phyloP scores from a whole-genome alignment of 371 early-diverging fungal genomes.

The Syncephalastrum racemosum region DNA sequence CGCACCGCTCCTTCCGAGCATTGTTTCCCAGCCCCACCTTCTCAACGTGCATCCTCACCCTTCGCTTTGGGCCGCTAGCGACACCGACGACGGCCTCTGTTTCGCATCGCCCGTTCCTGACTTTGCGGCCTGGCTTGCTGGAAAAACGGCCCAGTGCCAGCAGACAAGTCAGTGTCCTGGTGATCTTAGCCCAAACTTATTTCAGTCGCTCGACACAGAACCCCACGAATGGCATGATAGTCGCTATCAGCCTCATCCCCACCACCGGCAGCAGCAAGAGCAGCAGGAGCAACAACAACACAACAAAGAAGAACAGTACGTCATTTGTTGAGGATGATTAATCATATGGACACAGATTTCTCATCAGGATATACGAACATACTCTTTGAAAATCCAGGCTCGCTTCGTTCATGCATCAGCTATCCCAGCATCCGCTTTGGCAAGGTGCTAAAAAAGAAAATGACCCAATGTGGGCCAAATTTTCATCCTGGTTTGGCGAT shows the following conservation, averaged over 20 bases:
- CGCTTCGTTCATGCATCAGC: conserved; percentile 14
- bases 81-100: background rate
- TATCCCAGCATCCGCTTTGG: conserved; percentile 20
- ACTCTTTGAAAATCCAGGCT: conserved; percentile 5
- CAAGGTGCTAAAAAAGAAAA: conserved; percentile 9
- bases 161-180: too few species aligned
- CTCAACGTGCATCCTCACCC: background rate
- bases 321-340: too few species aligned
- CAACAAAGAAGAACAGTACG: too few species aligned
- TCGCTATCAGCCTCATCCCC: too few species aligned
- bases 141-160: too few species aligned
- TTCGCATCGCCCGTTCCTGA: background rate
- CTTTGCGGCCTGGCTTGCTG: too few species aligned
- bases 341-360: too few species aligned
- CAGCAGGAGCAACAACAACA: too few species aligned
- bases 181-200: too few species aligned
- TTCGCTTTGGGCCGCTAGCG: background rate
- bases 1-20: conserved; percentile 29
- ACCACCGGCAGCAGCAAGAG: too few species aligned
- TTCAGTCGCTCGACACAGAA: too few species aligned
- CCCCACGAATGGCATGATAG: too few species aligned
- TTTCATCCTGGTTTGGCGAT: conserved; percentile 19
- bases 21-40: conserved; percentile 13
- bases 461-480: conserved; percentile 11
- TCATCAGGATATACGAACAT: background rate